phyloP scores from a whole-genome alignment of 768 basidiomycete genomes.

The Tephrocybe sp. region DNA sequence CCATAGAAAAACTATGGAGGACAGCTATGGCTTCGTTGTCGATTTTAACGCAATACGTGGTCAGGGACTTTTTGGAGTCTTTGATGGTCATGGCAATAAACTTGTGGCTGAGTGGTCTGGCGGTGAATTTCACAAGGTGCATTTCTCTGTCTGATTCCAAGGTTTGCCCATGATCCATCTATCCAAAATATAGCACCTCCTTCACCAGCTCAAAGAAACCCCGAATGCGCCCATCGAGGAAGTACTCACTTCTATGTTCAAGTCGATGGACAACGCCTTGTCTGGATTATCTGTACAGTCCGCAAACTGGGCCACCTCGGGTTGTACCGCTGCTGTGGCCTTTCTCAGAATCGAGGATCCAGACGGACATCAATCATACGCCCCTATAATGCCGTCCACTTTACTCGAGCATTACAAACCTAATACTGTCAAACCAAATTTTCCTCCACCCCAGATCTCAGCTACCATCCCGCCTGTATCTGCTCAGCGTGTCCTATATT shows the following conservation, averaged over 20 bases:
- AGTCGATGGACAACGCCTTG: constrained; percentile 14
- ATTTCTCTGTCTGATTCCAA: background rate
- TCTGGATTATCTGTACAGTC: constrained; percentile 9
- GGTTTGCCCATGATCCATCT: background rate
- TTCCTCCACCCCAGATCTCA: background rate
- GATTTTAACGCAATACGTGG: constrained; percentile 17
- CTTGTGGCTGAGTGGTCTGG: constrained; percentile 18
- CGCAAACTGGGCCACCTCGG: constrained; percentile 17
- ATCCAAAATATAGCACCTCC: constrained; percentile 18
- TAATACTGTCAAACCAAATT: background rate
- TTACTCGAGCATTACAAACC: constrained; percentile 9
- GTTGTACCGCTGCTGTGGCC: constrained; percentile 16
- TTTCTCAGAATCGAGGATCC: constrained; percentile 17
- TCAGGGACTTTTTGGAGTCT: constrained; percentile 16
- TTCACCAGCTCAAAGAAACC: constrained; percentile 8
- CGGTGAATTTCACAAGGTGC: constrained; percentile 18
- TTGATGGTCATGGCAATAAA: constrained; percentile 19
- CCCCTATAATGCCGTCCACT: background rate
- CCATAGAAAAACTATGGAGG: constrained; percentile 14
- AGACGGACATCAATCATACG: constrained; percentile 11
- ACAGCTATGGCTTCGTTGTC: constrained; percentile 17
- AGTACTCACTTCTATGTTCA: constrained; percentile 12
- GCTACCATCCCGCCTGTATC: constrained; percentile 5
- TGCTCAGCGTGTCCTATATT: constrained; percentile 14
- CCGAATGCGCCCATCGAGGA: constrained; percentile 13